Evolutionary conservation across 306 rosid genomes (phyloP), one percentile per base, ranked within the genome.

Genomic region (Medicago ruthenica): DNA sequence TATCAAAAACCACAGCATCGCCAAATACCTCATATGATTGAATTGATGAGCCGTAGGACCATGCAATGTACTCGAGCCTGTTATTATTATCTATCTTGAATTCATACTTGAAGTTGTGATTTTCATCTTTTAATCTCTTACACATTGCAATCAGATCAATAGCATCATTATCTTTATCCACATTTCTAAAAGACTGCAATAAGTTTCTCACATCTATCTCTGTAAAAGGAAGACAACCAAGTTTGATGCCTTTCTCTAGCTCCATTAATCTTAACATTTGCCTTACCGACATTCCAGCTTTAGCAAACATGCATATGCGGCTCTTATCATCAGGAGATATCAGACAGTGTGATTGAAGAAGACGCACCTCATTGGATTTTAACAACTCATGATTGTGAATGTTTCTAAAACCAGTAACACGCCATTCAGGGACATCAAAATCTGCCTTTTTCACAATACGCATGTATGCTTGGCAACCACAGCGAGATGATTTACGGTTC

Each of bases 351-450:
- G 96, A 84, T 4, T 90, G 92, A 77, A 88, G 89, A 61, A 84
- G 88, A 39, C 85, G 80, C 39, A 88, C 85, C 84, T 92, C 89
- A 82, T 75, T 90, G 42, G 91, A 81, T 77, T 86, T 90, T 74
- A 88, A 66, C 68, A 90, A 74, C 82, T 92, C 96, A 1, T 92
- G 97, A 79, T 92, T 92, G 71, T 90, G 96, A 64, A 79, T 50
- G 72, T 92, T 89, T 84, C 96, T 87, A 74, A 92, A 92, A 17
- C 96, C 97, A n/a, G 94, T 90, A 60, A 92, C 84, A 45, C 96
- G 96, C 97, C 97, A 92, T 84, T 90, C 97, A 40, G 96, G 92
- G 62, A 90, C 91, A 73, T 92, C 97, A 86, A 87, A 88, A 67
- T 84, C 93, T 16, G 89, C 83, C 74, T 87, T 84, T 79, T 88